Percentiles rank a stretch among this genome's conserved stretches.
Evolutionary conservation across 306 rosid species (phyloP).

Genomic region (Acmispon strigosus): DNA sequence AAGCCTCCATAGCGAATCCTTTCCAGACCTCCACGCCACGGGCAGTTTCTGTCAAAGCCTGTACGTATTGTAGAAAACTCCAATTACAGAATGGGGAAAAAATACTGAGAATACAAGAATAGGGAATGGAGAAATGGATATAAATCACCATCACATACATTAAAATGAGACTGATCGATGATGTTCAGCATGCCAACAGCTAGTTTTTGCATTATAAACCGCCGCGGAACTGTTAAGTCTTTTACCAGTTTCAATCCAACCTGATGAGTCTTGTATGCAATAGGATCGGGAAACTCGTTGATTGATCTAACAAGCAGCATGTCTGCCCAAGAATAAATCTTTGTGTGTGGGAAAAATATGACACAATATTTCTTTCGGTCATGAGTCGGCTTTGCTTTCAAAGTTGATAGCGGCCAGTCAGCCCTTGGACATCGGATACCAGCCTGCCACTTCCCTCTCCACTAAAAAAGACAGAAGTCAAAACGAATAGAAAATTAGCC

Average conservation of each 20-base stretch:
- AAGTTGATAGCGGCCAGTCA: constrained; percentile 91
- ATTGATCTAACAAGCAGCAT: constrained; percentile 75
- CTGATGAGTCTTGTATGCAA: constrained; percentile 72
- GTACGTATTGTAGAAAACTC: constrained; percentile 26
- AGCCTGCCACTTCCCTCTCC: constrained; percentile 99
- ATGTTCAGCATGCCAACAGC: constrained; percentile 83
- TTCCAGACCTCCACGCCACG: constrained; percentile 78
- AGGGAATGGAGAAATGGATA: constrained; percentile 5
- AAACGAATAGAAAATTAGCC: constrained; percentile 26
- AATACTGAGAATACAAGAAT: constrained; percentile 5
- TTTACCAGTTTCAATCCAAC: constrained; percentile 72
- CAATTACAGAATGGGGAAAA: not conserved
- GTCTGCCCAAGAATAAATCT: constrained; percentile 94
- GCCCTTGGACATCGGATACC: constrained; percentile 94
- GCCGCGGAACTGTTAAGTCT: constrained; percentile 71
- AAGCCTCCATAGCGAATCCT: constrained; percentile 91
- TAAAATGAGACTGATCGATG: constrained; percentile 76
- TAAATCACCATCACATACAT: constrained; percentile 48
- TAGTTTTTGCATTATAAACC: constrained; percentile 86
- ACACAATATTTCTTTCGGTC: constrained; percentile 88
- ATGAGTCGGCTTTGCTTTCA: constrained; percentile 96
- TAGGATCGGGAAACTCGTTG: constrained; percentile 72
- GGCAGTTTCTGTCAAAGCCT: constrained; percentile 80
- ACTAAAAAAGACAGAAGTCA: constrained; percentile 36
- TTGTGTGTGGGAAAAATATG: constrained; percentile 85